Conservation (phyloP, 306 rosid species). For the Mimosa bimucronata region DNA sequence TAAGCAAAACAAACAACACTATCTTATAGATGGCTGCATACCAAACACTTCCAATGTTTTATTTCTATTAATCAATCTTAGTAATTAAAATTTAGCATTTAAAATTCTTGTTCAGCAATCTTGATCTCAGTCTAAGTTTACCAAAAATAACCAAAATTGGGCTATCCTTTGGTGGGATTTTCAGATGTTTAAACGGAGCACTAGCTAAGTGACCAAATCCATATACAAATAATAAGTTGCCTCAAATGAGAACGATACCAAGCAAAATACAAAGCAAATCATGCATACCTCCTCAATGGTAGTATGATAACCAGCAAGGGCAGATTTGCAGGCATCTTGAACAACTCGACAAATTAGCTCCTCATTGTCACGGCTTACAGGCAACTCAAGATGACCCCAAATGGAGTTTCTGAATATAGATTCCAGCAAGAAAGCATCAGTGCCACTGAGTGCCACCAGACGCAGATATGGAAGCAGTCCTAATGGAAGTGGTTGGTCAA, state of each 20-base stretch:
- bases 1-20: background rate
- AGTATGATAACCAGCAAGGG: constrained; percentile 76
- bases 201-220: background rate
- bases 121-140: background rate
- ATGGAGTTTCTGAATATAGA: constrained; percentile 75
- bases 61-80: background rate
- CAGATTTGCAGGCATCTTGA: constrained; percentile 74
- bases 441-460: constrained; percentile 81
- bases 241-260: constrained; percentile 3
- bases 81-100: background rate
- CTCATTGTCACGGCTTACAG: constrained; percentile 86
- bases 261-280: background rate
- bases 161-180: constrained; percentile 12
- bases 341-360: constrained; percentile 79
- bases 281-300: constrained; percentile 82
- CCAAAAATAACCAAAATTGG: background rate
- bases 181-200: background rate
- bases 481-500: constrained; percentile 63
- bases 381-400: constrained; percentile 81
- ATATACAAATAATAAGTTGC: background rate
- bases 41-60: background rate
- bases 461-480: constrained; percentile 75
- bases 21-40: background rate
- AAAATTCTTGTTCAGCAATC: background rate
- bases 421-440: constrained; percentile 88